A percentile compares a stretch with the other conserved stretches of the same genome.
phyloP scores from a whole-genome alignment of 2,329 filamentous ascomycete species.

The Penicillium vulpinum region DNA sequence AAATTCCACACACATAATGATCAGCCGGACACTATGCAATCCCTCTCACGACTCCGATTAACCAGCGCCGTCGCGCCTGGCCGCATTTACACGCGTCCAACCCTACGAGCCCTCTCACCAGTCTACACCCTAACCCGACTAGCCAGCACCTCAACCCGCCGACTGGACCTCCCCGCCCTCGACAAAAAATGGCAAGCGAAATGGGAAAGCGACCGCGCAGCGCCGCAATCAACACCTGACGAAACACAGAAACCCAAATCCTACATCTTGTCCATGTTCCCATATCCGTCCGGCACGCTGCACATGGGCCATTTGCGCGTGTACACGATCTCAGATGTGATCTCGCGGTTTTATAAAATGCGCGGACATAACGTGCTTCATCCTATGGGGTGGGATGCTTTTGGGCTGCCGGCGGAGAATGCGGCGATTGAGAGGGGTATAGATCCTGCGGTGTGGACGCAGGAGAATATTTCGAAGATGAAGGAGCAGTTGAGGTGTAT shows the following conservation, averaged over 20 bases:
- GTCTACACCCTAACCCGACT: constrained; percentile 22
- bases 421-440: constrained; percentile 81
- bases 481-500: constrained; percentile 76
- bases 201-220: constrained; percentile 41
- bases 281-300: constrained; percentile 82
- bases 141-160: constrained; percentile 28
- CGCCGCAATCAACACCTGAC: constrained; percentile 1
- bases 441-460: constrained; percentile 76
- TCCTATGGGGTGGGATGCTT: constrained; percentile 95
- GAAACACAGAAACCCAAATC: constrained; percentile 42
- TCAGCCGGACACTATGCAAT: constrained; percentile 26
- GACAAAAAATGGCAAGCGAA: constrained; percentile 57
- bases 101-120: constrained; percentile 14
- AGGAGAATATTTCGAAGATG: constrained; percentile 78
- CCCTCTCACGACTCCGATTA: constrained; percentile 30
- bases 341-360: constrained; percentile 74
- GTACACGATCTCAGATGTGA: constrained; percentile 85
- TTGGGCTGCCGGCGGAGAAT: constrained; percentile 88
- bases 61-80: constrained; percentile 21
- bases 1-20: constrained; percentile 20
- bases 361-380: constrained; percentile 74
- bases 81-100: constrained; percentile 17
- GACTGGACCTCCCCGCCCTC: constrained; percentile 48
- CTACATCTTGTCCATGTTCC: constrained; percentile 89
- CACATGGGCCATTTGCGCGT: constrained; percentile 86